Evolutionary conservation across 306 rosid species (phyloP), one percentile per base, ranked within the genome.

Genomic region (Dryas octopetala): DNA sequence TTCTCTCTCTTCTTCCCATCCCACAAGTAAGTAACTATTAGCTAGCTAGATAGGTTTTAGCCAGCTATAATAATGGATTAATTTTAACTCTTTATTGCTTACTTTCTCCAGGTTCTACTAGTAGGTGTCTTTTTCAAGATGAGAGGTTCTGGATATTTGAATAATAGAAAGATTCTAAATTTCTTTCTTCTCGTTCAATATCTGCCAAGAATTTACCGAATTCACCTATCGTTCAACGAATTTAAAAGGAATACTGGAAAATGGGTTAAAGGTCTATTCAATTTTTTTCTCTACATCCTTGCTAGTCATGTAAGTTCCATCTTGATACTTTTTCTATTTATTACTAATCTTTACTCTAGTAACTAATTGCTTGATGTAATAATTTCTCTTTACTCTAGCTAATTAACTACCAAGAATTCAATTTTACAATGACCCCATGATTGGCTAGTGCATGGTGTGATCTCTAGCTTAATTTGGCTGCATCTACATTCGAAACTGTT

Each of bases 1-100:
- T 82, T 55, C 75, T 77, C 8, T 68, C 85, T 7, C 48, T 82
- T 68, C 85, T 82, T 53, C 85, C 85, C 10, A 51, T 82, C 4
- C 82, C 78, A 19, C 71, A 74, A 47, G 78, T 74, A 53, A 50
- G 40, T 7, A 9, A 3, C 7, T 6, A 3, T 10, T 15, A 50
- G 3, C 0, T 15, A 50, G 1, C 0, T 32, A 32, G 2, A 32
- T 32, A 32, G 2, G 38, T 32, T 32, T 32, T 32, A 32, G 2
- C 38, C 38, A 1, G 38, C 38, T 1, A 32, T 1, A 32, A 54
- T 5, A n/a, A 32, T 32, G 38, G 38, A 0, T 55, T 14, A 32
- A 32, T 32, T 51, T 2, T 32, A 32, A 32, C 38, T 2, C 38
- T 32, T 32, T 32, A 32, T 32, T 32, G 38, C 38, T 32, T 32